Conservation (phyloP, 1,284 basidiomycete genomes). For the Dichomitus squalens region DNA sequence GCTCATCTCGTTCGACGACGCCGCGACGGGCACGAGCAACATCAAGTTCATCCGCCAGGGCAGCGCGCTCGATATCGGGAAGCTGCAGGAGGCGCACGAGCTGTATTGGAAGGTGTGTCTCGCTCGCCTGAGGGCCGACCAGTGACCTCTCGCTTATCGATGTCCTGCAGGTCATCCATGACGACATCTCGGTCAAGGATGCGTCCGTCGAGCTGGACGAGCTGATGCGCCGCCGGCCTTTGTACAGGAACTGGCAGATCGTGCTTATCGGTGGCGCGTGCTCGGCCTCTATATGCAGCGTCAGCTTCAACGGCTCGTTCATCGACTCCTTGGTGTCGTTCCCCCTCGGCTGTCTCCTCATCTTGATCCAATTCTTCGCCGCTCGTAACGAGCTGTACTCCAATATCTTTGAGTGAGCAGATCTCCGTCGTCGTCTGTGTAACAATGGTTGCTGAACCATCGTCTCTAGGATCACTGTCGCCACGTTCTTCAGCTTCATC, state of each 20-base stretch:
- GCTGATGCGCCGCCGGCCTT: constrained; percentile 70
- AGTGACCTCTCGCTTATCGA: background rate
- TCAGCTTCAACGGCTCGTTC: constrained; percentile 77
- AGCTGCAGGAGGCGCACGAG: constrained; percentile 75
- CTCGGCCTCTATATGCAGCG: constrained; percentile 76
- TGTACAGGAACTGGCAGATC: constrained; percentile 69
- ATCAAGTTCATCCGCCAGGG: constrained; percentile 85
- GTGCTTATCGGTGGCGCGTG: constrained; percentile 83
- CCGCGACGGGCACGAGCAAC: constrained; percentile 81
- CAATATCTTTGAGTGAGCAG: constrained; percentile 80
- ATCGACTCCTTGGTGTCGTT: constrained; percentile 78
- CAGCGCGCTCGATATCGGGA: constrained; percentile 75
- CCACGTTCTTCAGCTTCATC: constrained; percentile 80
- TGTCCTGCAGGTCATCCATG: constrained; percentile 75
- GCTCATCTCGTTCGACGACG: constrained; percentile 84
- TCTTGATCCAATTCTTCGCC: constrained; percentile 75
- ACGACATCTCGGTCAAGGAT: constrained; percentile 80
- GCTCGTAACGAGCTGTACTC: constrained; percentile 83
- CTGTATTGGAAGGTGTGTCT: constrained; percentile 77
- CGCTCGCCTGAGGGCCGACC: background rate
- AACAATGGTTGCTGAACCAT: background rate
- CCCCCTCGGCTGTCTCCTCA: constrained; percentile 81
- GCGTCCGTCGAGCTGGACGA: constrained; percentile 75
- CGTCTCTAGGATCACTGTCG: constrained; percentile 67
- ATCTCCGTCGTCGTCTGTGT: background rate